These are phyloP conservation scores for Ascobolus immersus DNA, from an alignment of 495 filamentous ascomycete species.

Conservation along the genomic window DNA sequence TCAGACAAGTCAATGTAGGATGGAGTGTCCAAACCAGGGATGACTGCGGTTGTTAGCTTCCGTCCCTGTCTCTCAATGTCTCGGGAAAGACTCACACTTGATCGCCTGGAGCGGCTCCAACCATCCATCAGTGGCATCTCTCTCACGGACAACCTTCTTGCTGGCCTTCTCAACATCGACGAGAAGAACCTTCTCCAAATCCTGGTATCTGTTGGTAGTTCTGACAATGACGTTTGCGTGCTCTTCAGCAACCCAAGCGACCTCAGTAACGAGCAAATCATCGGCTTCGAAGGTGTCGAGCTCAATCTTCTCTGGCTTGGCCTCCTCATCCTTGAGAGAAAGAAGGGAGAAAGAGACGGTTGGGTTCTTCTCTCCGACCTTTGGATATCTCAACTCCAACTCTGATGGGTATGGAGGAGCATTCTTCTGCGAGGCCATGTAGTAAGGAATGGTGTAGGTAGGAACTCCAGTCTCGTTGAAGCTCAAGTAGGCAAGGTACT, in stretches of 20 bases:
- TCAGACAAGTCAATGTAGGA: slow-evolving; percentile 33
- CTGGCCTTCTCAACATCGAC: slow-evolving; percentile 17
- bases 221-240: slow-evolving; percentile 28
- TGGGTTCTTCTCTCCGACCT: slow-evolving; percentile 28
- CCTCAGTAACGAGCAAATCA: slow-evolving; percentile 30
- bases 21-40: slow-evolving; percentile 15
- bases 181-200: slow-evolving; percentile 27
- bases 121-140: slow-evolving; percentile 31
- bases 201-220: slow-evolving; percentile 32
- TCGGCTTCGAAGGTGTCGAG: slow-evolving; percentile 23
- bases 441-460: slow-evolving; percentile 32
- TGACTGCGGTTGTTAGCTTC: slow-evolving; percentile 10
- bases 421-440: slow-evolving; percentile 23
- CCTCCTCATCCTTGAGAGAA: slow-evolving; percentile 15
- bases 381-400: slow-evolving; percentile 29
- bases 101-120: slow-evolving; percentile 28
- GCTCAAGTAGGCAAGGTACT: slow-evolving; percentile 29
- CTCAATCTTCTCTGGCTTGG: slow-evolving; percentile 14
- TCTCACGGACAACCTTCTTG: slow-evolving; percentile 21
- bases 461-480: slow-evolving; percentile 32
- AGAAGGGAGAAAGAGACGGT: slow-evolving; percentile 27
- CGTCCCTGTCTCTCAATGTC: not conserved
- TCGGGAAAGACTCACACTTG: slow-evolving; percentile 8
- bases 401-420: slow-evolving; percentile 27
- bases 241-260: slow-evolving; percentile 29